phyloP scores from a whole-genome alignment of 106 monocot genomes.

The Acorus gramineus region DNA sequence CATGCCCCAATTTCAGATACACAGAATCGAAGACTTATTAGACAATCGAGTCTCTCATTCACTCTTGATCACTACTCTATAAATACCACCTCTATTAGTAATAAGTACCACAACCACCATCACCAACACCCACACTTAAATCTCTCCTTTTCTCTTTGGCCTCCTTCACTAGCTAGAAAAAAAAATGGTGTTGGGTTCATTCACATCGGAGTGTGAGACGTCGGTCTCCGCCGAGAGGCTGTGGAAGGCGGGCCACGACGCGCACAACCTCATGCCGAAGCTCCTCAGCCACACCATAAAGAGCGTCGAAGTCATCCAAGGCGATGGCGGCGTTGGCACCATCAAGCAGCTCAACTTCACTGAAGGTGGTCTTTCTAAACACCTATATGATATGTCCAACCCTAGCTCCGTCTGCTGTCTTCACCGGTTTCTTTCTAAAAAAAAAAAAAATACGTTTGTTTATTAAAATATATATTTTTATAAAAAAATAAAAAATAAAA shows the following conservation, averaged over 20 bases:
- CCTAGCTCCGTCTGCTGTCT: no score
- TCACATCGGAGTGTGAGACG: neutral
- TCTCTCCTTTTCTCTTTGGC: neutral
- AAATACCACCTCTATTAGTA: no score
- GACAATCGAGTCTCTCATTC: no score
- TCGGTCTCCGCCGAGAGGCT: neutral
- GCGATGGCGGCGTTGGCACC: conserved; percentile 5
- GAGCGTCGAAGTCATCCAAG: neutral
- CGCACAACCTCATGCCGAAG: neutral
- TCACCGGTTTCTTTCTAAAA: no score
- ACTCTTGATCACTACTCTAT: no score
- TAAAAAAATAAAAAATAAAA: no score
- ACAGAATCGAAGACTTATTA: no score
- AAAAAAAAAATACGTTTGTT: no score
- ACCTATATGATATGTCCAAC: neutral
- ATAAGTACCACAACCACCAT: no score
- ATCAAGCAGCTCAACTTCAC: conserved; percentile 3
- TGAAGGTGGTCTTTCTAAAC: neutral
- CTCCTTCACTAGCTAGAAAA: neutral
- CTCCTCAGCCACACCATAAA: neutral
- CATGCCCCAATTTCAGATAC: no score
- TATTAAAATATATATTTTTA: no score
- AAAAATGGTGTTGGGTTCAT: neutral
- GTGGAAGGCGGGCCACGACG: neutral
- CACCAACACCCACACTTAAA: no score